Conservation (phyloP, 495 filamentous ascomycete genomes). For the Terfezia claveryi region DNA sequence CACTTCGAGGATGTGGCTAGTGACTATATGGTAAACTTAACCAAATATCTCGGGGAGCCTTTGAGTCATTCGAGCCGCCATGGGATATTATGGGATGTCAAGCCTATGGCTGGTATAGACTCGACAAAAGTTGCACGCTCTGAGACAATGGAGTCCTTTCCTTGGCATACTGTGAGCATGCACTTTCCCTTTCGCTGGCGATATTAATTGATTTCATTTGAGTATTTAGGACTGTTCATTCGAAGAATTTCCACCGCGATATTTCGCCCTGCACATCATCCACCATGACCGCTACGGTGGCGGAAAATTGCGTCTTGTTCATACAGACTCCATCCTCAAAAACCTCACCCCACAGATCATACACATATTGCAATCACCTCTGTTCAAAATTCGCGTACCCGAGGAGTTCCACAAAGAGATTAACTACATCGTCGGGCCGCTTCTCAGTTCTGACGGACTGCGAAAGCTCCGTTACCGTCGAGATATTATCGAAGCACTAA, state of each 20-base stretch:
- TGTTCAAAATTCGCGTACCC: constrained; percentile 20
- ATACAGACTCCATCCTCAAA: constrained; percentile 9
- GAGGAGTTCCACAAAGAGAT: constrained; percentile 19
- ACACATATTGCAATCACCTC: constrained; percentile 7
- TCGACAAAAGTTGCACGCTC: constrained; percentile 16
- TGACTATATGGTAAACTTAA: background rate
- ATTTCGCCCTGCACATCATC: constrained; percentile 24
- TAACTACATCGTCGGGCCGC: constrained; percentile 12
- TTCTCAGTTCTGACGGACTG: background rate
- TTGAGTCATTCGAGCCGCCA: constrained; percentile 21
- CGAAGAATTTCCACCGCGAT: constrained; percentile 20
- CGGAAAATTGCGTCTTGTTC: constrained; percentile 21
- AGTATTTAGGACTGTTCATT: constrained; percentile 22
- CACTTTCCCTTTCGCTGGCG: no score
- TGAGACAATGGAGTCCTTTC: constrained; percentile 21
- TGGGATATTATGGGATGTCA: constrained; percentile 24
- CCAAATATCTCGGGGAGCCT: constrained; percentile 11
- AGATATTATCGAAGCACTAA: constrained; percentile 21
- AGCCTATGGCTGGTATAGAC: constrained; percentile 9
- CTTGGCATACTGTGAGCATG: constrained; percentile 22
- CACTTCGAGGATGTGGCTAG: constrained; percentile 1
- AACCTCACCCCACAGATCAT: constrained; percentile 11
- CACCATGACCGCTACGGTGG: constrained; percentile 22
- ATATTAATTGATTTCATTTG: background rate
- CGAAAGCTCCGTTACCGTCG: constrained; percentile 8